Evolutionary conservation across 176 grass and related monocot genomes (phyloP).

Genomic region (Metroxylon sagu): DNA sequence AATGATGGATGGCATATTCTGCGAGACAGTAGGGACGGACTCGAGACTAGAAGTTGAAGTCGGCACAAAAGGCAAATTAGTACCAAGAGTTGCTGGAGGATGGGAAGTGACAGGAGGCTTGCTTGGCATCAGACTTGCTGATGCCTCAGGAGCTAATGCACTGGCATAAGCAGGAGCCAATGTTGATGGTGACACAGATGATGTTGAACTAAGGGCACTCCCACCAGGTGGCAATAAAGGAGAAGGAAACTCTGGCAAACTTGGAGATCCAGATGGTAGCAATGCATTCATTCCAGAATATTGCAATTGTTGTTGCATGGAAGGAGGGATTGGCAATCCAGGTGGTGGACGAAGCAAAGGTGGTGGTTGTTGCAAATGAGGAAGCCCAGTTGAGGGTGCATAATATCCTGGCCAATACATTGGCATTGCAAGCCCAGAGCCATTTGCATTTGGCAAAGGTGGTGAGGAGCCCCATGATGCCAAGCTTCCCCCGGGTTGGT

Average conservation of each 20-base stretch:
- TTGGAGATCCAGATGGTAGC: constrained; percentile 58
- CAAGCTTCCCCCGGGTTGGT: constrained; percentile 47
- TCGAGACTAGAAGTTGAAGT: constrained; percentile 38
- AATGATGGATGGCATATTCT: constrained; percentile 22
- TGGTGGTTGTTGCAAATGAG: constrained; percentile 57
- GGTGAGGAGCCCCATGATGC: constrained; percentile 42
- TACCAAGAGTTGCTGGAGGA: constrained; percentile 29
- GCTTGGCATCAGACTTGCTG: constrained; percentile 32
- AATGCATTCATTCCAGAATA: constrained; percentile 44
- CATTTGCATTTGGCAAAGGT: constrained; percentile 35
- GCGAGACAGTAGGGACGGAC: constrained; percentile 10
- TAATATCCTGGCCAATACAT: constrained; percentile 81
- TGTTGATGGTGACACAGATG: constrained; percentile 28
- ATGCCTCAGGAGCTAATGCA: constrained; percentile 43
- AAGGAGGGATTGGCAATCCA: constrained; percentile 41
- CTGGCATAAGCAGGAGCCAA: constrained; percentile 29
- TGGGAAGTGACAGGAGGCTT: constrained; percentile 28
- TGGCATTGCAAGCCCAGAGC: constrained; percentile 36
- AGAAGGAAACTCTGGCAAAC: constrained; percentile 57
- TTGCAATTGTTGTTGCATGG: constrained; percentile 39
- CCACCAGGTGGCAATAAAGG: constrained; percentile 46
- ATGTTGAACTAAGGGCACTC: constrained; percentile 30
- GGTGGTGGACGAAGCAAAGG: constrained; percentile 45
- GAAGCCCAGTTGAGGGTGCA: constrained; percentile 42
- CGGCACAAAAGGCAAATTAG: constrained; percentile 32